Conservation (phyloP, 1,139 yeast species). For the Lizanozyma gosingica region DNA sequence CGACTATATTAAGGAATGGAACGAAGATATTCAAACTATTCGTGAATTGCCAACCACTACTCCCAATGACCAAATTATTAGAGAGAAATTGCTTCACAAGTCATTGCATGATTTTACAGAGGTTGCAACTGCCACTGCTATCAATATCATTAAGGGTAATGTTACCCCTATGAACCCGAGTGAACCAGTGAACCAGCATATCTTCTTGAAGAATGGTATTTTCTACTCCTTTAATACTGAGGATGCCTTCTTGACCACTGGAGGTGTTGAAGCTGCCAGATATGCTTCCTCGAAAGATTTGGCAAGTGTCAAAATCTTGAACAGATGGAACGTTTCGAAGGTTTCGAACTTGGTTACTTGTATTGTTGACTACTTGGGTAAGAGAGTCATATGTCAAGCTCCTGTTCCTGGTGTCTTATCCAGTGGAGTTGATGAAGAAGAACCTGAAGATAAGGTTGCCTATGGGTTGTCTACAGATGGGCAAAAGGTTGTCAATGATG, state of each 20-base stretch:
- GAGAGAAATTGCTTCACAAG: slow-evolving; percentile 69
- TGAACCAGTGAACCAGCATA: slow-evolving; percentile 51
- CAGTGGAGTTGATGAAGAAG: slow-evolving; percentile 22
- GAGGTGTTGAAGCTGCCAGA: slow-evolving; percentile 84
- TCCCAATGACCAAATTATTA: slow-evolving; percentile 59
- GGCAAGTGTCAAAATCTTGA: slow-evolving; percentile 59
- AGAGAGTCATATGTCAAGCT: slow-evolving; percentile 82
- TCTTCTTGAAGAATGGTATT: slow-evolving; percentile 73
- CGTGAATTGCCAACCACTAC: slow-evolving; percentile 56
- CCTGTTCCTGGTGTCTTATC: slow-evolving; percentile 95
- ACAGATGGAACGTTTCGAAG: slow-evolving; percentile 56
- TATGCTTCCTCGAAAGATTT: slow-evolving; percentile 76
- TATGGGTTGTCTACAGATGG: slow-evolving; percentile 70
- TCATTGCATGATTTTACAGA: slow-evolving; percentile 71
- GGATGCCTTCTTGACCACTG: slow-evolving; percentile 62
- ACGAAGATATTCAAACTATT: slow-evolving; percentile 80
- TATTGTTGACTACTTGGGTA: slow-evolving; percentile 84
- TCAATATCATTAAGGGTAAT: slow-evolving; percentile 66
- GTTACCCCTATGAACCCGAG: slow-evolving; percentile 72
- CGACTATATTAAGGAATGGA: slow-evolving; percentile 67
- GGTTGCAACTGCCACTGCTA: slow-evolving; percentile 73
- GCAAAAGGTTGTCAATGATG: slow-evolving; percentile 35
- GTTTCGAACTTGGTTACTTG: slow-evolving; percentile 69
- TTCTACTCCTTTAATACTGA: slow-evolving; percentile 71
- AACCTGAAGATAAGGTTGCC: slow-evolving; percentile 41